Percentiles rank a stretch among this genome's conserved stretches.
Conservation (phyloP, 305 asterid genomes). For the Petunia hybrid region DNA sequence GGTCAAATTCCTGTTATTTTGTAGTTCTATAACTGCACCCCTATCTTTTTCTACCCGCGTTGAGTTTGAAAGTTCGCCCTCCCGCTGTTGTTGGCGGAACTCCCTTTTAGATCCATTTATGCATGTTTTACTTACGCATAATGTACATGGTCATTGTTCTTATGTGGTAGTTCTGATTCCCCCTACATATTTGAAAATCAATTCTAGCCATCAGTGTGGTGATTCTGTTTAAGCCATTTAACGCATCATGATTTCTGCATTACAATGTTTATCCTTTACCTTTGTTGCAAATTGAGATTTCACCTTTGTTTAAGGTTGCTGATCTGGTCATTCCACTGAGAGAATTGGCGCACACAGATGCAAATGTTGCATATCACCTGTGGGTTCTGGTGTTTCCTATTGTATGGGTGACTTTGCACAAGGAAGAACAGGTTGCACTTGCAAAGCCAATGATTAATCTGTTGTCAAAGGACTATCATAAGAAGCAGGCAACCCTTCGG, state of each 20-base stretch:
- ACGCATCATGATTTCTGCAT: neutral
- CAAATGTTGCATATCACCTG: conserved; percentile 94
- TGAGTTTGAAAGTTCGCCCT: neutral
- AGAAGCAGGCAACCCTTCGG: conserved; percentile 91
- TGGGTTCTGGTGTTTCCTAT: conserved; percentile 99
- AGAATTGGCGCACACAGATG: conserved; percentile 95
- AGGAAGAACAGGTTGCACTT: conserved; percentile 94
- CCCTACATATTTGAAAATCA: neutral
- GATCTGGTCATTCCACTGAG: conserved; percentile 95
- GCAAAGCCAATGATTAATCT: conserved; percentile 99
- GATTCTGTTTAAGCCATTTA: neutral
- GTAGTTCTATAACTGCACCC: neutral
- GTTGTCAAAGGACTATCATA: conserved; percentile 95
- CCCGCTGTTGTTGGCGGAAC: conserved; percentile 16
- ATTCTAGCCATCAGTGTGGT: conserved; percentile 8
- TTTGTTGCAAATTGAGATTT: neutral
- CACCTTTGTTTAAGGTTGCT: conserved; percentile 64
- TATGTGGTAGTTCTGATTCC: neutral
- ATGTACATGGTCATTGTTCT: conserved; percentile 22
- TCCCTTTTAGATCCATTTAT: conserved; percentile 12
- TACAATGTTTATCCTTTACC: neutral
- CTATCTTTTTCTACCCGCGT: neutral
- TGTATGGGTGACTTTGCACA: conserved; percentile 98
- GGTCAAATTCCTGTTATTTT: neutral
- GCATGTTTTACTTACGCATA: conserved; percentile 23